These are phyloP conservation scores for Serendipita indica DNA, from an alignment of 768 basidiomycete genomes.

Conservation along the genomic window DNA sequence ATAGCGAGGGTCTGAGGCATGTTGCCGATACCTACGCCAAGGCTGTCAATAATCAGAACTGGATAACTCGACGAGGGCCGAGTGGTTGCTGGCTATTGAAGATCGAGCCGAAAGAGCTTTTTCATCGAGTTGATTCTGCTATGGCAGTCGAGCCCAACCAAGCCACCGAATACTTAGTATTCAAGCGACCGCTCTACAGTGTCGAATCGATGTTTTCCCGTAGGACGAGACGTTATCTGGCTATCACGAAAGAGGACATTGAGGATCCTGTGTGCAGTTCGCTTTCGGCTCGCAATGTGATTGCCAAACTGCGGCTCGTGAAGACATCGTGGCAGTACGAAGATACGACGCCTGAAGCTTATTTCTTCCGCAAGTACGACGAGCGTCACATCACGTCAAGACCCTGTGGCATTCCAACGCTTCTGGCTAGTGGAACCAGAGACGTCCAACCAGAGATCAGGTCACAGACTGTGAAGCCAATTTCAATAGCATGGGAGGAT, in stretches of 20 bases:
- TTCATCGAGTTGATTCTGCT: background rate
- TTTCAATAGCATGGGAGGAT: background rate
- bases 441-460: background rate
- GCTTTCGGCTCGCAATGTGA: background rate
- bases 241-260: background rate
- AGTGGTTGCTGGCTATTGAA: background rate
- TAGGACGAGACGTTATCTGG: background rate
- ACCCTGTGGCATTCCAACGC: background rate
- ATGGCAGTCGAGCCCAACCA: background rate
- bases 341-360: background rate
- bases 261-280: background rate
- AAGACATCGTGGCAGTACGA: background rate
- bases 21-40: background rate
- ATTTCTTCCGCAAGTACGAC: background rate
- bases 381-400: background rate
- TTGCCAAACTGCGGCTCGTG: background rate
- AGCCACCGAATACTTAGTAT: background rate
- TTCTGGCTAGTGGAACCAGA: background rate
- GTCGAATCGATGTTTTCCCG: background rate
- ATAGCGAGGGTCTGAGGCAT: background rate
- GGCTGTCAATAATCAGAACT: background rate
- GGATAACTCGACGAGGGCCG: background rate
- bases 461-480: background rate
- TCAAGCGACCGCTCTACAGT: background rate
- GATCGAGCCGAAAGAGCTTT: background rate